A percentile compares a stretch with the other conserved stretches of the same genome.
Conservation (phyloP, 169 alveolate genomes). For the Eimeria tenella region DNA sequence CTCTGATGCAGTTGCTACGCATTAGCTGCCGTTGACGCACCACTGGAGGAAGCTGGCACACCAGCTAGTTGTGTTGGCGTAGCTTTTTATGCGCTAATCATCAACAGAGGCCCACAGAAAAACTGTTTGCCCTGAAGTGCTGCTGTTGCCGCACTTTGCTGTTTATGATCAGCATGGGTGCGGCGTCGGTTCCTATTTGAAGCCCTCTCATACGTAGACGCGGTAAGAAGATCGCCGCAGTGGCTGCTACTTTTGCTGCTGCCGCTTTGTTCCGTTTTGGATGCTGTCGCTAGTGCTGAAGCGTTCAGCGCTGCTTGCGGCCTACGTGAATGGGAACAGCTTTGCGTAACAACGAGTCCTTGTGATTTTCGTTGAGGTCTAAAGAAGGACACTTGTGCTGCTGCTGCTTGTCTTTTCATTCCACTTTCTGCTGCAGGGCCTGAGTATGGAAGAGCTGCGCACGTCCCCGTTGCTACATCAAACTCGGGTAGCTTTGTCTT, state of each 20-base stretch:
- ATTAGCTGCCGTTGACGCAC: too few species aligned
- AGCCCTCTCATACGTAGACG: constrained; percentile 5
- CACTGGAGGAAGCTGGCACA: background rate
- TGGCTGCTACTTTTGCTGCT: background rate
- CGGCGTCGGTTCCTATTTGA: constrained; percentile 22
- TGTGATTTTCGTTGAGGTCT: too few species aligned
- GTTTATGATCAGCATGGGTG: background rate
- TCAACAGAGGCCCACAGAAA: background rate
- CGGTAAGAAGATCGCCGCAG: background rate
- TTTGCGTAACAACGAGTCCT: background rate
- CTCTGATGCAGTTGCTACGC: background rate
- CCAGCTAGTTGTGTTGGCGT: background rate
- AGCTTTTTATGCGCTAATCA: background rate
- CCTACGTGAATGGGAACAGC: background rate
- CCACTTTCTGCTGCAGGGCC: background rate
- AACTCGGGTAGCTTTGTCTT: background rate
- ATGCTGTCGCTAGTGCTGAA: background rate
- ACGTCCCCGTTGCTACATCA: constrained; percentile 19
- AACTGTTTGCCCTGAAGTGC: background rate
- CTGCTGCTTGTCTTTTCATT: too few species aligned
- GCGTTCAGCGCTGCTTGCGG: background rate
- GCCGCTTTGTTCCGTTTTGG: background rate
- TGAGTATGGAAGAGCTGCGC: background rate
- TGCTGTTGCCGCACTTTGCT: background rate
- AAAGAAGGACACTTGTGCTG: too few species aligned